phyloP scores from a whole-genome alignment of 805 yeast genomes.

The Sugiyamaella smithiae region DNA sequence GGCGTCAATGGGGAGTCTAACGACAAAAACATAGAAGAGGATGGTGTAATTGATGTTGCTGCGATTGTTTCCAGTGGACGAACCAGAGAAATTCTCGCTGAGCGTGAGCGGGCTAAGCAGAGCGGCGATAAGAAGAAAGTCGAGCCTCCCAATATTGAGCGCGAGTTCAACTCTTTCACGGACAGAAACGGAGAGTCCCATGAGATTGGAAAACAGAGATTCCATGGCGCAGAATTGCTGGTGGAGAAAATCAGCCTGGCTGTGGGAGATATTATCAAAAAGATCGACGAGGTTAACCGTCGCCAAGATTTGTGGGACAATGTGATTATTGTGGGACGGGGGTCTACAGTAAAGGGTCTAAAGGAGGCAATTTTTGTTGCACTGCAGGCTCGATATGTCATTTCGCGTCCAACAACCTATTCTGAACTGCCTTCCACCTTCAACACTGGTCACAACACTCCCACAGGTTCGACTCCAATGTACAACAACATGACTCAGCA shows the following conservation, averaged over 20 bases:
- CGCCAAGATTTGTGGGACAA: constrained; percentile 86
- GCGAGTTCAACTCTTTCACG: constrained; percentile 67
- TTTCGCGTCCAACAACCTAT: constrained; percentile 37
- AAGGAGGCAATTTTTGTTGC: constrained; percentile 62
- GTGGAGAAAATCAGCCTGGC: constrained; percentile 53
- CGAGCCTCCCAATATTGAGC: constrained; percentile 54
- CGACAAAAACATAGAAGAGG: constrained; percentile 43
- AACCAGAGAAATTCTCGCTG: constrained; percentile 66
- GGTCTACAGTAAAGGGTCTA: constrained; percentile 71
- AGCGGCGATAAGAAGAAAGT: constrained; percentile 35
- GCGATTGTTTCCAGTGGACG: constrained; percentile 79
- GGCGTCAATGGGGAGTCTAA: constrained; percentile 44
- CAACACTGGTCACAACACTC: constrained; percentile 34
- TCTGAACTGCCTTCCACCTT: constrained; percentile 38
- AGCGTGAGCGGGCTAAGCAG: constrained; percentile 52
- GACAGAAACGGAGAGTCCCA: constrained; percentile 57
- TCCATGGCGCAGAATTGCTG: constrained; percentile 69
- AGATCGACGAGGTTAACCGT: constrained; percentile 63
- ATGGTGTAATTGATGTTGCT: constrained; percentile 83
- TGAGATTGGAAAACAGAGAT: constrained; percentile 86
- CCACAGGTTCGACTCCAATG: constrained; percentile 26
- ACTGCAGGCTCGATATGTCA: constrained; percentile 54
- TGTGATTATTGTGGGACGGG: constrained; percentile 74
- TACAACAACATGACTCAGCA: constrained; percentile 17
- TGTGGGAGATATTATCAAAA: constrained; percentile 51